phyloP scores from a whole-genome alignment of 805 yeast species.

The Yarrowia sp. region DNA sequence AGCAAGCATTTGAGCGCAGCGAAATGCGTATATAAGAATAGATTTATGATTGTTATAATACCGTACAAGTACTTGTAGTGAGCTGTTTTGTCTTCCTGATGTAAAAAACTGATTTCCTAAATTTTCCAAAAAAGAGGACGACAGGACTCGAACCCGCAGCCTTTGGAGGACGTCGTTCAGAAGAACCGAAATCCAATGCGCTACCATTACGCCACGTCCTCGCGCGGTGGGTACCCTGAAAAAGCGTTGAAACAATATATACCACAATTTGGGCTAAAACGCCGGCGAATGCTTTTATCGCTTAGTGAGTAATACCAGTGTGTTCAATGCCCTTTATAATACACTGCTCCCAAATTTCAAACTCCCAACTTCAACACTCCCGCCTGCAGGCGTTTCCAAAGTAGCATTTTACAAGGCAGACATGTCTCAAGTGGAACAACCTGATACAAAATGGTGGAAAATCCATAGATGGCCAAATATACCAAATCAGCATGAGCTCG shows the following conservation, averaged over 20 bases:
- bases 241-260: slow-evolving; percentile 5
- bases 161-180: slow-evolving; percentile 38
- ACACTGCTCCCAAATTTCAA: neutral
- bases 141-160: slow-evolving; percentile 38
- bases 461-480: too few species aligned
- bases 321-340: neutral
- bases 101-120: too few species aligned
- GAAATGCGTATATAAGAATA: neutral
- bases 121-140: slow-evolving; percentile 5
- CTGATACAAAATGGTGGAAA: too few species aligned
- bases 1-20: neutral
- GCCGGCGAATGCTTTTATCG: neutral
- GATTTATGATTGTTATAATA: neutral
- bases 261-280: neutral
- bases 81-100: too few species aligned
- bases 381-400: slow-evolving; percentile 6
- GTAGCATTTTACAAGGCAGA: slow-evolving; percentile 5
- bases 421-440: slow-evolving; percentile 9
- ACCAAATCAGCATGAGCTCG: neutral
- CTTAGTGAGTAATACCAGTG: neutral
- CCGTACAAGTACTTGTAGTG: neutral
- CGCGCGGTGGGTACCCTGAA: neutral
- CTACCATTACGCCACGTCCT: slow-evolving; percentile 38
- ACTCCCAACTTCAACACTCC: neutral
- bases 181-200: slow-evolving; percentile 38